Base-by-base conservation (phyloP, 306 rosid species). In the Trifolium pratense region DNA sequence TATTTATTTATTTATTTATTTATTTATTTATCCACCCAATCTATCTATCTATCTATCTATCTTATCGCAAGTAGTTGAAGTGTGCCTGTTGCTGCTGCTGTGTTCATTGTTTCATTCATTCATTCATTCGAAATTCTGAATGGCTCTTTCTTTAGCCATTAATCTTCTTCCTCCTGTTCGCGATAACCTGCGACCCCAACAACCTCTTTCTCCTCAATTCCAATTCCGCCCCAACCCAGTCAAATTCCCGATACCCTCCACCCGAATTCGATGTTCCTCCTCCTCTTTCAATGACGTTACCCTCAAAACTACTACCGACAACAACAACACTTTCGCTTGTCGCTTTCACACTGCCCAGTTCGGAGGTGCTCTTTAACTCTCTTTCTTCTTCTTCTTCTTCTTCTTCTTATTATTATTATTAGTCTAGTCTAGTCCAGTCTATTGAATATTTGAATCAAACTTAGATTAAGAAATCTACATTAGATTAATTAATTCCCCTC, bases 141-240 rank as follows among this genome's bases (percentile, higher is more conserved):
- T 76, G 83, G 78, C 83, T 32, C 64, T 79, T 25, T 66, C 83
- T 8, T 59, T 72, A 10, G 23, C 34, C 46, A 26, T 57, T 18
- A 73, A n/a, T n/a, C n/a, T n/a, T n/a, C n/a, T n/a, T n/a, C n/a
- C n/a, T n/a, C n/a, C n/a, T n/a, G n/a, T n/a, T n/a, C n/a, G n/a
- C n/a, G n/a, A n/a, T n/a, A n/a, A 66, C 48, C 32, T 29, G 32
- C 32, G 32, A 29, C 32, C 32, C 32, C 32, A 29, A 1, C 62
- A 5, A 11, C 12, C 70, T 0, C 5, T 42, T 29, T n/a, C 53
- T 21, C 53, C 34, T 45, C 77, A 17, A 3, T 40, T 36, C 55
- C 81, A 21, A 9, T 39, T 55, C 42, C 73, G 26, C 0, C 69
- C 55, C 6, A 71, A 72, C 18, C 82, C 3, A 16, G 3, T 82